Base-by-base conservation (phyloP, 208 protist genomes). In the Acanthamoeba royreba region DNA sequence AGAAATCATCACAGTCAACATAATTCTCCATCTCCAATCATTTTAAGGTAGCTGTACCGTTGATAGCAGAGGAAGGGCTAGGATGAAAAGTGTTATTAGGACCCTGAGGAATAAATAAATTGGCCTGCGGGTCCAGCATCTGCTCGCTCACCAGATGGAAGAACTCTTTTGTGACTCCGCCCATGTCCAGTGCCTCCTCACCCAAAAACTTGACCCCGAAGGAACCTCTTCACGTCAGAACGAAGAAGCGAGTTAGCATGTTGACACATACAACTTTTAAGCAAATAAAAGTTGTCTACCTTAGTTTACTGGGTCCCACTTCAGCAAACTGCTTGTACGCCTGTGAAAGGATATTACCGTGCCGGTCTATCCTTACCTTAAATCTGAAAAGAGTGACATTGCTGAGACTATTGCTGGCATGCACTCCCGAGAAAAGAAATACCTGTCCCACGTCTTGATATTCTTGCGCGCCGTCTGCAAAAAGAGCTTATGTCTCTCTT, bases 61-160 rank as follows among this genome's bases (percentile, higher is more conserved):
- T 81, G 69, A 81, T 81, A 5, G 69, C 31, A 5, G 69, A 81
- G 8, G 69, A 81, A 33, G 69, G 69, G 69, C 38, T 47, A 11
- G 69, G 69, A n/a, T 81, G 69, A 81, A 81, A 81, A 38, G 69
- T 81, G 69, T 81, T 81, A 38, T 81, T 81, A 38, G 69, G 69
- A 25, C 69, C 69, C 11, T 81, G 31, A 25, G 69, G 69, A 4
- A 81, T 40, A 25, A 81, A 81, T 22, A 81, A 38, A 38, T 81
- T 81, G 69, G 40, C 69, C 11, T 40, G 69, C 22, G 69, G 69
- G 28, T 81, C 69, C 15, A 81, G 69, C 69, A 81, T 81, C 69
- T 81, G 69, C 28, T 81, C 69, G 38, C 38, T 47, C 19, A 81
- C 69, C 15, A 81, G 69, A 11, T 81, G 69, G 45, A 81, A 81